A percentile compares a stretch with the other conserved stretches of the same genome.
Conservation (phyloP, 2,329 filamentous ascomycete genomes). For the Neurospora sp. region DNA sequence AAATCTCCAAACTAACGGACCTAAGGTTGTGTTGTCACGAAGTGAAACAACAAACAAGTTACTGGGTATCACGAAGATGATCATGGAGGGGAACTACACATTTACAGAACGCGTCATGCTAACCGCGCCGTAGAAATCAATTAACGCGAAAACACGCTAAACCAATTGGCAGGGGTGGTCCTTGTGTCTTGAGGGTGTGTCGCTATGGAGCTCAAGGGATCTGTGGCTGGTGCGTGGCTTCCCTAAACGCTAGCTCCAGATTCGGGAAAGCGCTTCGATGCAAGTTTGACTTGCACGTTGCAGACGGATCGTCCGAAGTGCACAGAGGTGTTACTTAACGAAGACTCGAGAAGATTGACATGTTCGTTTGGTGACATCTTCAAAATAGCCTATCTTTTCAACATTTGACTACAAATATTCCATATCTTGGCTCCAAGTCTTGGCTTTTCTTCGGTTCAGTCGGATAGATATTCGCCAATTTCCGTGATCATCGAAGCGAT, state of each 20-base stretch:
- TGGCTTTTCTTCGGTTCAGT: not conserved
- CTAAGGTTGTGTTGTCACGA: not conserved
- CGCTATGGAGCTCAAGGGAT: not conserved
- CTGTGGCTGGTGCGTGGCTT: not conserved
- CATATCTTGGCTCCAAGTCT: not conserved
- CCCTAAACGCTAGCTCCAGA: not conserved
- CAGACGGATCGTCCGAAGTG: not conserved
- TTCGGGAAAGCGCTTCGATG: not conserved
- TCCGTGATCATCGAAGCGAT: not conserved
- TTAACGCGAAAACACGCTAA: slow-evolving; percentile 9
- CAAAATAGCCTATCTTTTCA: not conserved
- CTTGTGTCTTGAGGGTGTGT: not conserved
- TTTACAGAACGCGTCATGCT: slow-evolving; percentile 4
- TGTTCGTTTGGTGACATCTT: not conserved
- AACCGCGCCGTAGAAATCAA: slow-evolving; percentile 6
- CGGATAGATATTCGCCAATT: not conserved
- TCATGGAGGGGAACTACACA: not conserved
- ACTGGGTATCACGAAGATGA: not conserved
- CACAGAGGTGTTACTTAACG: not conserved
- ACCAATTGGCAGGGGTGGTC: not conserved
- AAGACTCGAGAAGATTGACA: not conserved
- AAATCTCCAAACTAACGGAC: not conserved
- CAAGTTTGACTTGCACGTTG: not conserved
- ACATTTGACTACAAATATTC: not conserved
- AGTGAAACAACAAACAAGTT: not conserved